A percentile compares a stretch with the other conserved stretches of the same genome.
Conservation (phyloP, 345 rosid species). For the Citrus mangshanensis region DNA sequence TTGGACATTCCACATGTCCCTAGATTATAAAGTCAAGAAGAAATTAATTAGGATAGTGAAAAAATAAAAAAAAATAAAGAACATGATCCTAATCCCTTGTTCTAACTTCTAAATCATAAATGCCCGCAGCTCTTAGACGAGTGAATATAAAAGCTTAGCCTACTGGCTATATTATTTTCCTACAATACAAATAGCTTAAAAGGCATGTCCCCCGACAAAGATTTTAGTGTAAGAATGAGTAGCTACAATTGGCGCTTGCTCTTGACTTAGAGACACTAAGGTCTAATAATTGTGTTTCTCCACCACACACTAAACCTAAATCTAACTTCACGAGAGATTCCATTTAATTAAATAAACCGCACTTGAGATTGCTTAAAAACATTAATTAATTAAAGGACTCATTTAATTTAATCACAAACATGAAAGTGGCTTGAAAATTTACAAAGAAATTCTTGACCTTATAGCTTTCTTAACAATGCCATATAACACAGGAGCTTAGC, state of each 20-base stretch:
- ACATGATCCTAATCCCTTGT: no score
- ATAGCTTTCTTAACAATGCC: not conserved
- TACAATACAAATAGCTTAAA: no score
- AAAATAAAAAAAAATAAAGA: no score
- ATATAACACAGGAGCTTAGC: not conserved
- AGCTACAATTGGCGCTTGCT: not conserved
- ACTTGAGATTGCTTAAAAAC: not conserved
- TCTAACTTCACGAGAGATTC: not conserved
- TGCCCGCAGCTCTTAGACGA: not conserved
- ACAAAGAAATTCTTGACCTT: not conserved
- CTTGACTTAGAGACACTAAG: not conserved
- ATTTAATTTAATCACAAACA: no score
- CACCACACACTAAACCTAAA: not conserved
- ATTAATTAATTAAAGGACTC: no score
- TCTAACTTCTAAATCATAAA: no score
- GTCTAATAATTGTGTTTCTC: not conserved
- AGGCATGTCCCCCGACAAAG: not conserved
- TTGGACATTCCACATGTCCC: no score
- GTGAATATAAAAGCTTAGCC: not conserved
- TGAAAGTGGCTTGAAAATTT: not conserved
- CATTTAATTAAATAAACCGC: not conserved
- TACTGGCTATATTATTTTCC: not conserved
- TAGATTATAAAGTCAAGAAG: no score
- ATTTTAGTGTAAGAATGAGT: not conserved
- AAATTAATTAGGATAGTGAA: no score